phyloP scores from a whole-genome alignment of 768 basidiomycete species.

The Paxillus ammoniavirescens region DNA sequence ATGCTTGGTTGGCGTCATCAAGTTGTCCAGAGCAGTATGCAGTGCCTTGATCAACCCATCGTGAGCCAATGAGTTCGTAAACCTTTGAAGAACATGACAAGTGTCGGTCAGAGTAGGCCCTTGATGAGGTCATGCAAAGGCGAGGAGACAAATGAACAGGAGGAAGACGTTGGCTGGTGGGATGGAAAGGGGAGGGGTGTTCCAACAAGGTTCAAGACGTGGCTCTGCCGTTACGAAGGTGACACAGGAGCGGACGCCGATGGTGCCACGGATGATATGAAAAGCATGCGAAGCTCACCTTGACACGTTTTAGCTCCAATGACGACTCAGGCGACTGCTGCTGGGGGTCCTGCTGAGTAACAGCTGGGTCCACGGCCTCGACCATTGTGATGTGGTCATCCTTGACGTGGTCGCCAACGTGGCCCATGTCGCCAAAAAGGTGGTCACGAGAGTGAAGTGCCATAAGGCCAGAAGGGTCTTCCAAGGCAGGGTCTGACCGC shows the following conservation, averaged over 20 bases:
- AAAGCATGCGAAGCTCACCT: conserved; percentile 45
- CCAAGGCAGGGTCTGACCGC: conserved; percentile 26
- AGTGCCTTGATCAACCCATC: conserved; percentile 96
- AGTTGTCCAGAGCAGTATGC: conserved; percentile 94
- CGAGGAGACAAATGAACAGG: conserved; percentile 18
- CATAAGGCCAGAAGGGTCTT: conserved; percentile 26
- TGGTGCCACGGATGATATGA: conserved; percentile 13
- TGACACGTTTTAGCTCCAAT: conserved; percentile 83
- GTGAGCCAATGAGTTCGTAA: conserved; percentile 87
- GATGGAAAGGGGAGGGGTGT: conserved; percentile 14
- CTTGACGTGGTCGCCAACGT: conserved; percentile 33
- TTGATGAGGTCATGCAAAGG: conserved; percentile 32
- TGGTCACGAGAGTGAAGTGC: conserved; percentile 31
- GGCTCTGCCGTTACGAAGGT: conserved; percentile 17
- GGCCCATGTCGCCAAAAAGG: conserved; percentile 32
- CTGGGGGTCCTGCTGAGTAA: conserved; percentile 52
- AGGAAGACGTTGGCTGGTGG: conserved; percentile 13
- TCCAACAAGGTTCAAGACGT: conserved; percentile 15
- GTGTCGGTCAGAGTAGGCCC: conserved; percentile 28
- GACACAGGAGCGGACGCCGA: conserved; percentile 18
- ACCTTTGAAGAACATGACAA: conserved; percentile 55
- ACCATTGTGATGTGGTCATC: conserved; percentile 32
- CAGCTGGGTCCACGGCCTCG: conserved; percentile 37
- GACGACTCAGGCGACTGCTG: conserved; percentile 65
- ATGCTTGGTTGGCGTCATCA: conserved; percentile 71